phyloP scores from a whole-genome alignment of 1,284 basidiomycete genomes.

The Ganoderma lingzhi region DNA sequence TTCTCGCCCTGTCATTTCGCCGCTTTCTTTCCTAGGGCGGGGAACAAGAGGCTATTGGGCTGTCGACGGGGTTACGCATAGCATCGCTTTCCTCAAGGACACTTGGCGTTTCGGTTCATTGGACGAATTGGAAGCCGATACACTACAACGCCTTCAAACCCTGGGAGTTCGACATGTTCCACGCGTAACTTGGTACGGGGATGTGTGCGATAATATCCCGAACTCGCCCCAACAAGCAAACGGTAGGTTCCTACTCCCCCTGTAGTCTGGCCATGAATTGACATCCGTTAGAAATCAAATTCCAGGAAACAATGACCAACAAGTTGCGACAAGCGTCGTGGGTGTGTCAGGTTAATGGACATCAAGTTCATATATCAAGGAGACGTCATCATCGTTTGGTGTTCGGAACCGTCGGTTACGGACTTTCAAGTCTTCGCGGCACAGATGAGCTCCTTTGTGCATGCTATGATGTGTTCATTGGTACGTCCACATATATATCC shows the following conservation, averaged over 20 bases:
- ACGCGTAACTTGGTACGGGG: not conserved
- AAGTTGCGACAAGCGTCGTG: conserved; percentile 1
- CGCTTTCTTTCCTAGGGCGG: conserved; percentile 1
- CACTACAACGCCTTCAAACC: conserved; percentile 1
- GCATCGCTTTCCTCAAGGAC: conserved; percentile 25
- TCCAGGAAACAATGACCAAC: conserved; percentile 3
- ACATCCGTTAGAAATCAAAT: not conserved
- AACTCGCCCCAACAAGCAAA: not conserved
- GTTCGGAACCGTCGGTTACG: conserved; percentile 16
- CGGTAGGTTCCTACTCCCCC: no score
- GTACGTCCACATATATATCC: not conserved
- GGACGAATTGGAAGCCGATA: conserved; percentile 16
- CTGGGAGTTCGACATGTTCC: conserved; percentile 17
- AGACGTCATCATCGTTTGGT: conserved; percentile 19
- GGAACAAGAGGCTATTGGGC: conserved; percentile 25
- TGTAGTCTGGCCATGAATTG: no score
- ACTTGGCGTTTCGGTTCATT: conserved; percentile 14
- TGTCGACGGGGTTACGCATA: not conserved
- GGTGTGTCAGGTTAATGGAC: not conserved
- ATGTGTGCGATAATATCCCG: not conserved
- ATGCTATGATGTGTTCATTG: conserved; percentile 20
- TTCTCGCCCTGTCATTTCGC: conserved; percentile 18
- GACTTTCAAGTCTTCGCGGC: not conserved
- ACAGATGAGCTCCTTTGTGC: conserved; percentile 20
- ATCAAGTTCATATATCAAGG: not conserved